These are phyloP conservation scores for Crithidia expoeki DNA, from an alignment of 208 protist genomes.

Conservation along the genomic window DNA sequence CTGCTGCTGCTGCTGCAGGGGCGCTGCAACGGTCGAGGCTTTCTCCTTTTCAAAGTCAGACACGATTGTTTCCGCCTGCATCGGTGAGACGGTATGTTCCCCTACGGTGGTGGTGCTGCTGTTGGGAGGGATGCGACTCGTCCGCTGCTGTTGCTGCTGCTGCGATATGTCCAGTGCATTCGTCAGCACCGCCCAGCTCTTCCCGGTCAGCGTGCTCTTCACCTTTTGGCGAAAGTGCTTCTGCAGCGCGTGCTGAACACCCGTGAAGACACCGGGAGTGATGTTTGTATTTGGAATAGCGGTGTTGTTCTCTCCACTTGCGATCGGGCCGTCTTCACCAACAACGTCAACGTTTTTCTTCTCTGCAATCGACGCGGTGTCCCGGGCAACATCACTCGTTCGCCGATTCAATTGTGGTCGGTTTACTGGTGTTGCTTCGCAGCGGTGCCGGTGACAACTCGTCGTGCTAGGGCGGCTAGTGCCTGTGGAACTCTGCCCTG, in stretches of 20 bases:
- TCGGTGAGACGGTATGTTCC: slow-evolving; percentile 1
- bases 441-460: not conserved
- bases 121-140: slow-evolving; percentile 7
- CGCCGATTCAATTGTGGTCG: not conserved
- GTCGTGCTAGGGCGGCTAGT: not conserved
- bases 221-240: slow-evolving; percentile 37
- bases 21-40: not conserved
- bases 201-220: slow-evolving; percentile 21
- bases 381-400: not conserved
- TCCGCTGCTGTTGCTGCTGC: slow-evolving; percentile 5
- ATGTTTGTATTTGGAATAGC: slow-evolving; percentile 1
- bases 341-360: not conserved
- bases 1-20: slow-evolving; percentile 9
- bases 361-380: not conserved
- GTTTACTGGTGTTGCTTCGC: not conserved
- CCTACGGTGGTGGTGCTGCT: not conserved
- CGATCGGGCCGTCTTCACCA: not conserved
- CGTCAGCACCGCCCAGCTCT: not conserved
- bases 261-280: slow-evolving; percentile 24
- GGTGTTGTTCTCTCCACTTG: not conserved
- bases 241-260: slow-evolving; percentile 31
- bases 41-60: not conserved
- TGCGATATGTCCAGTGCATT: slow-evolving; percentile 11
- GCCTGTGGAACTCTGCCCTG: not conserved
- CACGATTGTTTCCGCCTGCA: not conserved